These are phyloP conservation scores for Mytilinidion resinicola DNA, from an alignment of 495 filamentous ascomycete genomes.

Conservation along the genomic window DNA sequence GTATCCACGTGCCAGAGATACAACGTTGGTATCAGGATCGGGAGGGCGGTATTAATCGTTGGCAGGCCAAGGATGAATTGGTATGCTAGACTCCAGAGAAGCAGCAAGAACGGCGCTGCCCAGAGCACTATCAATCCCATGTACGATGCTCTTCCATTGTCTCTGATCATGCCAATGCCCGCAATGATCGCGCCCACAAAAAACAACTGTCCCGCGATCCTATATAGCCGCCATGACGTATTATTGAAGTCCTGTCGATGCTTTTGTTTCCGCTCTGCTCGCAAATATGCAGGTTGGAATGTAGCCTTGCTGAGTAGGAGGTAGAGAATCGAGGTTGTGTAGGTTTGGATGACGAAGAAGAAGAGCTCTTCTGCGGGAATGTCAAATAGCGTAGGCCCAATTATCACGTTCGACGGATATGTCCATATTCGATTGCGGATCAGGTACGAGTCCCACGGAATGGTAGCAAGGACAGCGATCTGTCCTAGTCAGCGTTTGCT, in stretches of 20 bases:
- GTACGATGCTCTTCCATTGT: conserved; percentile 48
- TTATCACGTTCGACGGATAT: conserved; percentile 54
- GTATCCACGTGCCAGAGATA: conserved; percentile 65
- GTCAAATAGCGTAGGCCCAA: conserved; percentile 50
- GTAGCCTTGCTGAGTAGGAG: conserved; percentile 55
- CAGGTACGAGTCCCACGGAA: conserved; percentile 67
- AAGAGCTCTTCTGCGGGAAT: conserved; percentile 65
- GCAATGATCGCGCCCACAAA: conserved; percentile 36
- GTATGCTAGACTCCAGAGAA: conserved; percentile 57
- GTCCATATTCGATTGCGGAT: conserved; percentile 59
- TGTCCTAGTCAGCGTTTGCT: conserved; percentile 14
- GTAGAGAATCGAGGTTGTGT: conserved; percentile 60
- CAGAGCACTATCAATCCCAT: conserved; percentile 61
- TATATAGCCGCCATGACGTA: conserved; percentile 28
- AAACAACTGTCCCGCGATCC: conserved; percentile 39
- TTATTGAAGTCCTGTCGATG: conserved; percentile 14
- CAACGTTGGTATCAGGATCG: conserved; percentile 55
- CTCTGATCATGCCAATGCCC: conserved; percentile 39
- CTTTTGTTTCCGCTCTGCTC: conserved; percentile 11
- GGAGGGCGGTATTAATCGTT: conserved; percentile 43
- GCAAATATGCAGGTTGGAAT: conserved; percentile 52
- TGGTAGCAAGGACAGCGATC: conserved; percentile 55
- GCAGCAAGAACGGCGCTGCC: conserved; percentile 54
- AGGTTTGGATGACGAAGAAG: conserved; percentile 72
- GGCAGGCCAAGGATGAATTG: conserved; percentile 54